Evolutionary conservation across 306 rosid genomes (phyloP), one percentile per base, ranked within the genome.

Genomic region (Malus orientalis): DNA sequence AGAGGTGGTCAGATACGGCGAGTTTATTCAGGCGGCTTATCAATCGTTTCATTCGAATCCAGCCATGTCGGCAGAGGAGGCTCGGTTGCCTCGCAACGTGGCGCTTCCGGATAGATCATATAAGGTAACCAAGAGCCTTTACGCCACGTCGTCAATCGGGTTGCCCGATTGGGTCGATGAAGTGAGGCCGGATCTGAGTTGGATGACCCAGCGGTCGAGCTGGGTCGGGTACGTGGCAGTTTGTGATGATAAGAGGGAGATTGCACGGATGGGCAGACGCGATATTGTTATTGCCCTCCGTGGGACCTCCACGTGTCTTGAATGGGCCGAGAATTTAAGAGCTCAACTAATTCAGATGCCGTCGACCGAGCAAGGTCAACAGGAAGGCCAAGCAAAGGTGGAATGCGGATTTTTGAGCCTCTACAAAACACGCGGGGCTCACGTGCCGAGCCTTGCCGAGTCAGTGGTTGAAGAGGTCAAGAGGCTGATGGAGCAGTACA

Each of bases 141-240:
- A 92, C 3, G 98, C 97, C 72, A 96, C 99, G 1, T 89, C 99
- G 38, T 89, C 98, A 0, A 75, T 96, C 22, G 97, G 97, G 0
- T 59, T 96, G 45, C 99, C 99, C 0, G 76, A 83, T 3, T 95
- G 97, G 98, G 83, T 95, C 0, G 98, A 95, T 2, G 91, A 88
- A 0, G 87, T 84, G 18, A 97, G 97, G 0, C 98, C 99, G 18
- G 99, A 96, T 74, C 96, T 95, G 4, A 90, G 93, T 0, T 95
- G 99, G 99, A 96, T 96, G 99, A 92, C 93, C 67, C 99, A 96
- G 70, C 88, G 98, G 30, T 96, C 98, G 0, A 92, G 99, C 64
- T 92, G 99, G 96, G 45, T 96, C n/a, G 99, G 99, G 0, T 96
- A 83, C 69, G 93, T 96, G 0, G 98, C 99, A 1, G 98, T 96